Base-by-base conservation (phyloP, 2,329 filamentous ascomycete genomes). In the Diplocarpon rosae region DNA sequence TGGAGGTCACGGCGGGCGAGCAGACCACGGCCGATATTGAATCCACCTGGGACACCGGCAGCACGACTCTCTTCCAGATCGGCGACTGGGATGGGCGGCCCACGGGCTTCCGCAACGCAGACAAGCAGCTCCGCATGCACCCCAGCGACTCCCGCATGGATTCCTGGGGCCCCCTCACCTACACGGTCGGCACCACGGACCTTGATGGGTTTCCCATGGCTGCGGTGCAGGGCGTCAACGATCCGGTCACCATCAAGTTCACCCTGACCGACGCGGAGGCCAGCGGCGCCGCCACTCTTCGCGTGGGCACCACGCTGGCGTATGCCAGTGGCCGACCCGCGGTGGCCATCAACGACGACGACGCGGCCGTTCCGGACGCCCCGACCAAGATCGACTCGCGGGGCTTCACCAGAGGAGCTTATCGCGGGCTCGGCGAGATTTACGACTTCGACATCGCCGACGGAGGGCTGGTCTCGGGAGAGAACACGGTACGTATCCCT, bases 81-180 rank as follows among this genome's bases (percentile, higher is more conserved):
- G 80, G 80, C 20, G 69, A 76, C 16, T 80, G 75, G 65, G 80
- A 84, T 53, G 78, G 79, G 37, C 69, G 75, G 61, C 76, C 76
- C 15, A 73, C 67, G 6, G 78, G 76, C 13, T 80, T 84, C 67
- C 71, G 71, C 52, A 83, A 85, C 57, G 78, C 78, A 12, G 78
- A 72, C 43, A 80, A 80, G 55, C 74, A 80, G 58, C 69, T 77
- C 12, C 71, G 76, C 41, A 83, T 83, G 79, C 80, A 84, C 58
- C 80, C 79, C 2, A 76, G 74, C 3, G 80, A 83, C 61, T 64
- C 63, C 32, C 73, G 79, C 55, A 83, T 83, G 78, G 62, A 66
- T 20, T 66, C 65, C 45, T 83, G 79, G 79, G 69, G 66, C 0
- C 69, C 76, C 0, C 54, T 70, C 11, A 81, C 76, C 1, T 81